Evolutionary conservation across 1,284 basidiomycete genomes (phyloP).

Genomic region (Naganishia cerealis): DNA sequence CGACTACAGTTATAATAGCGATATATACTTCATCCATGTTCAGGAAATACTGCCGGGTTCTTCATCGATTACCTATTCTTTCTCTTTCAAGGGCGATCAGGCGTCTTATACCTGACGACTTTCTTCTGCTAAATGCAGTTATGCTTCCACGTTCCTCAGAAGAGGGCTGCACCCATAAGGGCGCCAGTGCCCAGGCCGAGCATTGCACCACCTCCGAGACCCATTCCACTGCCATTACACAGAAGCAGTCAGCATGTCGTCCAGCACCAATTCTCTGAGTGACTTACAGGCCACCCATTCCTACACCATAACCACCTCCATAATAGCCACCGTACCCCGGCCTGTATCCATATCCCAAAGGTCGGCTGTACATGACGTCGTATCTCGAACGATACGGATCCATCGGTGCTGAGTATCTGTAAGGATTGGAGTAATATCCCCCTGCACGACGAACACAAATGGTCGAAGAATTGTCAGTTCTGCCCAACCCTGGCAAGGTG

Average conservation of each 20-base stretch:
- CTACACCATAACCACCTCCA: slow-evolving; percentile 45
- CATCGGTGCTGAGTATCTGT: background rate
- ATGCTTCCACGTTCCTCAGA: background rate
- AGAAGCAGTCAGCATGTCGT: background rate
- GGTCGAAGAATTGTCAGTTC: too few species aligned
- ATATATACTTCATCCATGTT: too few species aligned
- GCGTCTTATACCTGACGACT: too few species aligned
- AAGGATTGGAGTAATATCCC: slow-evolving; percentile 19
- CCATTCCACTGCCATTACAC: slow-evolving; percentile 31
- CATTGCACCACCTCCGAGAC: slow-evolving; percentile 32
- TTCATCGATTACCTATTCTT: too few species aligned
- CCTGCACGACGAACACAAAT: background rate
- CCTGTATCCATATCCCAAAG: slow-evolving; percentile 14
- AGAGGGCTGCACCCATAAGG: slow-evolving; percentile 39
- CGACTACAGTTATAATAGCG: too few species aligned
- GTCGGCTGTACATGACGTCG: slow-evolving; percentile 37
- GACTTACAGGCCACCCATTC: slow-evolving; percentile 33
- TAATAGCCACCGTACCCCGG: slow-evolving; percentile 33
- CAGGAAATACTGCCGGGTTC: too few species aligned
- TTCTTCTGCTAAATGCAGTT: too few species aligned
- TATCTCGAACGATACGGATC: slow-evolving; percentile 13
- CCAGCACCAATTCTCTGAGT: background rate
- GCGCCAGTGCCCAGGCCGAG: slow-evolving; percentile 45
- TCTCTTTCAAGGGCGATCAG: too few species aligned
- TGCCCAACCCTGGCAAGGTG: background rate